Evolutionary conservation across 1,284 basidiomycete genomes (phyloP).

Genomic region (Cryptococcus maquisensis): DNA sequence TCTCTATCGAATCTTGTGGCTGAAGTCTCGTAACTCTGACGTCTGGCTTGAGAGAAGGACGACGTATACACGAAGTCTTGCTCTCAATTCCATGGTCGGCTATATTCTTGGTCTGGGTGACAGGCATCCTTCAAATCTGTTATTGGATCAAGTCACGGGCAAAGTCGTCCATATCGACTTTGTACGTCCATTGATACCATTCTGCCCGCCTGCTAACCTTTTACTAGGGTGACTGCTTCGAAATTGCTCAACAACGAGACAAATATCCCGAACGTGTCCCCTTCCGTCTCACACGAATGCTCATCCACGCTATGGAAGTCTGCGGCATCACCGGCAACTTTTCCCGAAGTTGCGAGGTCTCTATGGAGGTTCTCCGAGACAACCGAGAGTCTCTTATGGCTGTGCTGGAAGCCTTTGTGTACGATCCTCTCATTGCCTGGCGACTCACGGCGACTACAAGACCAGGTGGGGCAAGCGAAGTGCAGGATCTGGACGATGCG

Average conservation of each 20-base stretch:
- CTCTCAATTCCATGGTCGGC: constrained; percentile 93
- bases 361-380: constrained; percentile 91
- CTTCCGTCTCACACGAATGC: constrained; percentile 96
- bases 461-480: constrained; percentile 39
- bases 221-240: constrained; percentile 75
- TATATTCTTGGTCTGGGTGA: constrained; percentile 98
- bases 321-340: constrained; percentile 98
- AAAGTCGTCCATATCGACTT: constrained; percentile 98
- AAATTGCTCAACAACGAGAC: constrained; percentile 90
- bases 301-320: constrained; percentile 99
- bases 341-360: constrained; percentile 91
- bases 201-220: not conserved
- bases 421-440: constrained; percentile 60
- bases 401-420: constrained; percentile 78
- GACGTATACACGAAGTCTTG: constrained; percentile 94
- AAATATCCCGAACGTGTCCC: constrained; percentile 99
- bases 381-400: constrained; percentile 99
- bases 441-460: constrained; percentile 49
- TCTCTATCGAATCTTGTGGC: constrained; percentile 95
- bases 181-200: constrained; percentile 30
- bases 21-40: constrained; percentile 91
- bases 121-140: constrained; percentile 92
- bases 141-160: constrained; percentile 87
- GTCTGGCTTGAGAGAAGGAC: constrained; percentile 96
- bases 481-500: constrained; percentile 27